Evolutionary conservation across 768 basidiomycete genomes (phyloP).

Genomic region (Gelatoporia subvermispora): DNA sequence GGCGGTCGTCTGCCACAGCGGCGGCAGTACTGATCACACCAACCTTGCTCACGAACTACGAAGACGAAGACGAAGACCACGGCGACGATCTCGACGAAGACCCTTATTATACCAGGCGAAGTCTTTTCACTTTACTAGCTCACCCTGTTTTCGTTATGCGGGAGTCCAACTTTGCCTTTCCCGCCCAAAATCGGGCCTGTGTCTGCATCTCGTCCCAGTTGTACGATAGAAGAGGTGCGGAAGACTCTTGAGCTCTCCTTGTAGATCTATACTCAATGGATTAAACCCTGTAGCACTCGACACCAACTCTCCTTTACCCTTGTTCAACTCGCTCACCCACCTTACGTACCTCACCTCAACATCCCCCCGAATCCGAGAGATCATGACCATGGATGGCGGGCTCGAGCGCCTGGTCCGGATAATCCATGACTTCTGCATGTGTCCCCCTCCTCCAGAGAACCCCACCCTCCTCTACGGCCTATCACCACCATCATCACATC

Average conservation of each 20-base stretch:
- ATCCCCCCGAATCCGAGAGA: slow-evolving; percentile 95
- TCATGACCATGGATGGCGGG: slow-evolving; percentile 96
- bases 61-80: slow-evolving; percentile 3
- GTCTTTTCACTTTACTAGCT: background rate
- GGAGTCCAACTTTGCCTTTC: slow-evolving; percentile 93
- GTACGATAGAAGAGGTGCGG: slow-evolving; percentile 89
- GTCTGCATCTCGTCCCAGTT: slow-evolving; percentile 92
- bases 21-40: background rate
- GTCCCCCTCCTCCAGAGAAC: slow-evolving; percentile 78
- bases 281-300: slow-evolving; percentile 36
- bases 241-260: slow-evolving; percentile 1
- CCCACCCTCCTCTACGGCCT: slow-evolving; percentile 75
- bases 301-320: slow-evolving; percentile 55
- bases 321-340: slow-evolving; percentile 94
- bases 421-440: slow-evolving; percentile 81
- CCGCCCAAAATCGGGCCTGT: slow-evolving; percentile 90
- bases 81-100: slow-evolving; percentile 1
- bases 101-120: background rate
- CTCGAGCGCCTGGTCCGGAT: slow-evolving; percentile 93
- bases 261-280: background rate
- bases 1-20: too few relatives aligned
- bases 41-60: background rate
- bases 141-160: slow-evolving; percentile 51
- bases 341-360: slow-evolving; percentile 96
- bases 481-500: slow-evolving; percentile 54